These are phyloP conservation scores for Mitragyna speciosa DNA, from an alignment of 257 asterid genomes.

Conservation along the genomic window DNA sequence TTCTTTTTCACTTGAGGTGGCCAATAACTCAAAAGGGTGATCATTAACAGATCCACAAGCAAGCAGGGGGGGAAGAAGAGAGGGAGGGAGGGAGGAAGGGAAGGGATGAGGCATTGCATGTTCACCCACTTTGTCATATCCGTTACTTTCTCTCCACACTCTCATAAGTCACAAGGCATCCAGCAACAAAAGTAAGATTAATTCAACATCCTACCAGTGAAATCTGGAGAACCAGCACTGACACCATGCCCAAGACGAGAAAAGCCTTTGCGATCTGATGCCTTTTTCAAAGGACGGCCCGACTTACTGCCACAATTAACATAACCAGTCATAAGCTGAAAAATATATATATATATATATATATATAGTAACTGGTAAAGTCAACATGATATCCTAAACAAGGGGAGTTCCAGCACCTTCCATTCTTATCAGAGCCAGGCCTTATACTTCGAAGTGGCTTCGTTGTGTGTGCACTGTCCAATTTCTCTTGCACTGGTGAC, in stretches of 20 bases:
- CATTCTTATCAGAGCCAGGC: conserved; percentile 68
- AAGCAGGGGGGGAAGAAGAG: not conserved
- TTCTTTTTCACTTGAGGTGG: not conserved
- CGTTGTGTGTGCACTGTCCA: conserved; percentile 55
- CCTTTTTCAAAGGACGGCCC: conserved; percentile 87
- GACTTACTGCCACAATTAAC: conserved; percentile 64
- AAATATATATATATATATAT: too few species aligned
- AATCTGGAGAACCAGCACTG: conserved; percentile 85
- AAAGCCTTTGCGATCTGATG: conserved; percentile 81
- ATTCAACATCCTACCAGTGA: conserved; percentile 53
- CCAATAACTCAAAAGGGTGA: not conserved
- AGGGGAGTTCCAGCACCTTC: conserved; percentile 57
- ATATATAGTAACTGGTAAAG: conserved; percentile 5
- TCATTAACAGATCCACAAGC: not conserved
- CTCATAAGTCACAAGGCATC: not conserved
- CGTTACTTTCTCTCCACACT: not conserved
- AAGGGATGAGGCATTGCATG: too few species aligned
- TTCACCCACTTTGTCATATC: not conserved
- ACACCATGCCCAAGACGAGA: conserved; percentile 75
- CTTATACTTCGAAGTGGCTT: conserved; percentile 73
- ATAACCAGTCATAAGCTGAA: conserved; percentile 26
- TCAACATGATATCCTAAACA: conserved; percentile 16
- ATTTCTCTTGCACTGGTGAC: conserved; percentile 73
- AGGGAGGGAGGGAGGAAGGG: not conserved
- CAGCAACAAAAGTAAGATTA: not conserved